Base-by-base conservation (phyloP, 257 asterid genomes). In the Scutellaria galericulata region DNA sequence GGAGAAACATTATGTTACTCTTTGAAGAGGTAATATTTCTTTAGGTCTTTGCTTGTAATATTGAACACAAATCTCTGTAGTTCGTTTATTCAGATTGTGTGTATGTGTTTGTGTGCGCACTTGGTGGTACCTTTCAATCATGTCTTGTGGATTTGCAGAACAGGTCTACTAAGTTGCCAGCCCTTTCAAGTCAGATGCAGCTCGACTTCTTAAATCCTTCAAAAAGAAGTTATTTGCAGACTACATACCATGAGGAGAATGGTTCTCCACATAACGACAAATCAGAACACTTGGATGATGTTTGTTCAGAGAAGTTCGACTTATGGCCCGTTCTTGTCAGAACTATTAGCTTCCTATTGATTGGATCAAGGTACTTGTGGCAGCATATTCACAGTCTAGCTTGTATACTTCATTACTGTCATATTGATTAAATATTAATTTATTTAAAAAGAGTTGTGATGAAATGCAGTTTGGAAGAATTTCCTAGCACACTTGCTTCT, bases 1-100 rank as follows among this genome's bases (percentile, higher is more conserved):
- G 96, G 96, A 86, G 85, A 66, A 93, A 93, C 76, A 92, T 93
- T 75, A 77, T 86, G 85, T 68, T 91, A 60, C 91, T 91, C 54
- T 88, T 91, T 61, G 97, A 93, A 78, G 92, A 86, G 93, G 98
- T 93, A 80, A 78, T 66, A 54, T 31, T 50, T 50, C 57, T 46
- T 27, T 0, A 31, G 6, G 22, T 24, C 63, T 55, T 44, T 51
- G 67, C 27, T 56, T 55, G 46, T 37, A 11, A 27, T 9, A 11
- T 57, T 12, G 18, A 5, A 57, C 42, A 57, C 44, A 27, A 37
- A 11, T 46, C 47, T 63, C 73, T 55, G 11, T 20, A 48, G 13
- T 48, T 41, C 27, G 64, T 69, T 66, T 37, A 50, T 45, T 8
- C 6, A 13, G 10, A 6, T 42, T 51, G 1, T 31, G 15, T 31